These are phyloP conservation scores for Neurospora sp. DNA, from an alignment of 495 filamentous ascomycete genomes.

Conservation along the genomic window DNA sequence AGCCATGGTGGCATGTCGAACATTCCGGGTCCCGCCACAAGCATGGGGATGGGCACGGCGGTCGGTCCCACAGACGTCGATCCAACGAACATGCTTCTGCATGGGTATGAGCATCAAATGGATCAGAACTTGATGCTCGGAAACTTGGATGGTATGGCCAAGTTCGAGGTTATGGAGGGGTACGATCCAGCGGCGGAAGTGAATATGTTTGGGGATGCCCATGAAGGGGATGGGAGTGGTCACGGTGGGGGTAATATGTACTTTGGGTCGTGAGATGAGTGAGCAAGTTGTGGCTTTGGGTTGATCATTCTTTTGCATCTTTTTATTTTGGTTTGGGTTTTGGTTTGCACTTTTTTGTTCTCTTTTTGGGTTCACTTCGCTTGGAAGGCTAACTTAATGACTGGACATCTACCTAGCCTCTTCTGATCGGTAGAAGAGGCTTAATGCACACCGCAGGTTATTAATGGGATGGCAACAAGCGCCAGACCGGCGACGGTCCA, in stretches of 20 bases:
- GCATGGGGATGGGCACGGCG: conserved; percentile 23
- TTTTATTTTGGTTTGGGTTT: not conserved
- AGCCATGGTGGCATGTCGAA: conserved; percentile 12
- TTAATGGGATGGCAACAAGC: not conserved
- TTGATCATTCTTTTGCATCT: conserved; percentile 4
- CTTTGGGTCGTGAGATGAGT: conserved; percentile 20
- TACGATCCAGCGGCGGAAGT: conserved; percentile 6
- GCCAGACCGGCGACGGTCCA: not conserved
- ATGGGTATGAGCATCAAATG: conserved; percentile 22
- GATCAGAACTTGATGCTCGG: conserved; percentile 6
- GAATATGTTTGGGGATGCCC: conserved; percentile 22
- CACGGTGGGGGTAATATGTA: conserved; percentile 13
- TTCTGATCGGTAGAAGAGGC: not conserved
- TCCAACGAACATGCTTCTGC: conserved; percentile 30
- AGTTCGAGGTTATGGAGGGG: conserved; percentile 4
- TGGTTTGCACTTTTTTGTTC: not conserved
- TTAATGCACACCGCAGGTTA: not conserved
- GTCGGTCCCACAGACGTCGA: conserved; percentile 24
- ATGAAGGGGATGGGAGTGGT: conserved; percentile 1
- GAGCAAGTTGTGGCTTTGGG: conserved; percentile 1
- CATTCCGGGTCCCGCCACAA: conserved; percentile 1
- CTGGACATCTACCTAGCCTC: not conserved
- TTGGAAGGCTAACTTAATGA: conserved; percentile 12
- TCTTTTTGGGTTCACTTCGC: not conserved
- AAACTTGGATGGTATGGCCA: conserved; percentile 1